Percentiles rank a stretch among this genome's conserved stretches.
Evolutionary conservation across 208 protist species (phyloP).

Genomic region (Wallacemonas sp.): DNA sequence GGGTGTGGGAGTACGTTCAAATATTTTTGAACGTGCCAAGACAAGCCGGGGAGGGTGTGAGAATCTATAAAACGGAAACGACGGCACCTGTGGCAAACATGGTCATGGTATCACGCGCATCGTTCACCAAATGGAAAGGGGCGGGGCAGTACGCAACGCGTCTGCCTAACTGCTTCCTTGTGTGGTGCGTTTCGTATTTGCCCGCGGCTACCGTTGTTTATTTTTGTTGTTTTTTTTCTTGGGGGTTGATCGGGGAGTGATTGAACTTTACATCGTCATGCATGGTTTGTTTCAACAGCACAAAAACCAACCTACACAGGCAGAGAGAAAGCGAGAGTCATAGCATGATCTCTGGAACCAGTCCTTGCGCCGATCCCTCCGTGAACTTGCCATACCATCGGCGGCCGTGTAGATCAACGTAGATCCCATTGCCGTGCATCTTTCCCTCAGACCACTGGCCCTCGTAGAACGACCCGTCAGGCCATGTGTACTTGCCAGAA

Average conservation of each 20-base stretch:
- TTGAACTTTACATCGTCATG: too few relatives aligned
- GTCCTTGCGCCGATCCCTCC: conserved; percentile 41
- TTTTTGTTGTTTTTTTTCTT: too few relatives aligned
- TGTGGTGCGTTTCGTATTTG: too few relatives aligned
- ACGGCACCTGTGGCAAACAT: too few relatives aligned
- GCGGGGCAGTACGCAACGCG: too few relatives aligned
- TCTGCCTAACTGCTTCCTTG: too few relatives aligned
- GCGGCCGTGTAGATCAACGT: conserved; percentile 59
- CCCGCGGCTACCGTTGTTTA: too few relatives aligned
- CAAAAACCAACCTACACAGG: too few relatives aligned
- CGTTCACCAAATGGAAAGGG: neutral
- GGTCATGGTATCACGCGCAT: neutral
- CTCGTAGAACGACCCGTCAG: conserved; percentile 87
- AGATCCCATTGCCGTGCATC: conserved; percentile 88
- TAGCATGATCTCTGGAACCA: conserved; percentile 60
- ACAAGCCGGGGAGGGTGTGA: neutral
- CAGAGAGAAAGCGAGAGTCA: conserved; percentile 17
- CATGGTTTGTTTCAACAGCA: too few relatives aligned
- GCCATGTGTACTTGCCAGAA: conserved; percentile 78
- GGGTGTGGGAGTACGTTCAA: too few relatives aligned
- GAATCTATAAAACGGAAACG: neutral
- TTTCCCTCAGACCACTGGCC: conserved; percentile 77
- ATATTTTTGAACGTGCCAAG: too few relatives aligned
- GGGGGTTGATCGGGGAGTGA: too few relatives aligned
- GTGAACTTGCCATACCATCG: conserved; percentile 83